Evolutionary conservation across 1,284 basidiomycete species (phyloP).

Genomic region (Cystobasidiaceae sp.): DNA sequence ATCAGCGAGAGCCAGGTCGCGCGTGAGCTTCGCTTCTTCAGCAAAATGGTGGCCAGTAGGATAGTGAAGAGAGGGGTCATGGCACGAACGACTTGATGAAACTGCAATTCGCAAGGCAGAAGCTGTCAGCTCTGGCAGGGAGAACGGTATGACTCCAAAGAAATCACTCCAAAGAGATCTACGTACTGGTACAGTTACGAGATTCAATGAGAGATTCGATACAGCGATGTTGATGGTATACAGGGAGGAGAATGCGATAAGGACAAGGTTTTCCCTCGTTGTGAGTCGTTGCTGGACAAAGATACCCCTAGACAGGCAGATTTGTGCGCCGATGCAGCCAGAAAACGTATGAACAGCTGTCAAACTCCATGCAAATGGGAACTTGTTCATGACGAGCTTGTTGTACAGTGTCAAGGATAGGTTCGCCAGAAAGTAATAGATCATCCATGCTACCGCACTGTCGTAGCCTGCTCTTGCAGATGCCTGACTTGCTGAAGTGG

Average conservation of each 20-base stretch:
- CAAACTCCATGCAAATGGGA: slow-evolving; percentile 75
- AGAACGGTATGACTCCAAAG: not conserved
- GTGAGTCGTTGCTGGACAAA: slow-evolving; percentile 58
- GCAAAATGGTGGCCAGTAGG: slow-evolving; percentile 57
- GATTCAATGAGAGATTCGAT: slow-evolving; percentile 77
- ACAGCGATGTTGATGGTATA: slow-evolving; percentile 90
- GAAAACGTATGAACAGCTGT: slow-evolving; percentile 43
- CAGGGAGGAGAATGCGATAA: slow-evolving; percentile 73
- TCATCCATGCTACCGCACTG: slow-evolving; percentile 17
- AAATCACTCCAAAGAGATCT: not conserved
- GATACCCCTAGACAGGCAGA: slow-evolving; percentile 58
- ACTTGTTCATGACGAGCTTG: slow-evolving; percentile 77
- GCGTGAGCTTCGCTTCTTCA: slow-evolving; percentile 51
- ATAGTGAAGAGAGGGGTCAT: slow-evolving; percentile 86
- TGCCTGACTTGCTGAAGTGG: not conserved
- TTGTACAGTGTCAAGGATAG: slow-evolving; percentile 85
- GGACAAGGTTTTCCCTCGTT: slow-evolving; percentile 57
- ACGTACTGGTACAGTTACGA: slow-evolving; percentile 71
- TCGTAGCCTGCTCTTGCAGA: slow-evolving; percentile 3
- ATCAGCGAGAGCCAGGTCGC: slow-evolving; percentile 67
- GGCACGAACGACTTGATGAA: slow-evolving; percentile 89
- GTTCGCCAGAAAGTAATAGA: slow-evolving; percentile 75
- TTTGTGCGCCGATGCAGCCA: slow-evolving; percentile 60
- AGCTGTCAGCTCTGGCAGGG: not conserved
- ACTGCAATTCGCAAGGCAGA: slow-evolving; percentile 45